Evolutionary conservation across 2,329 filamentous ascomycete species (phyloP), one percentile per base, ranked within the genome.

Genomic region (Huntiella moniliformis): DNA sequence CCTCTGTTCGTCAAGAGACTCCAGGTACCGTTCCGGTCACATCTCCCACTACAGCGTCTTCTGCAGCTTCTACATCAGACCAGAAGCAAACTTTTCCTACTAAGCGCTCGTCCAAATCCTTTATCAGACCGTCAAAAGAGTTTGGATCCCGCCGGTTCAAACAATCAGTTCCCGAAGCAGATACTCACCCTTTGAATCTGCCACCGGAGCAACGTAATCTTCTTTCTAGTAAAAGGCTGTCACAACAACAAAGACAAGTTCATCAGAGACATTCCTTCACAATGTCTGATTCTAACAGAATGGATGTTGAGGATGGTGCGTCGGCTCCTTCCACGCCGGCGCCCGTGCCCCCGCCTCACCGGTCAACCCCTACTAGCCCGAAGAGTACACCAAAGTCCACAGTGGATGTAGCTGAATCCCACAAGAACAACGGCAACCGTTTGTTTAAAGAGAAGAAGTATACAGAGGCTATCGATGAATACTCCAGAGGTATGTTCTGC

Each of bases 391-490:
- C 65, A 42, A 64, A 68, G 38, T 68, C 63, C 33, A 60, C 67
- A 17, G 61, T 64, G 37, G 82, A 88, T 45, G 84, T 95, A 58
- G 85, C 88, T 18, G 91, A 98, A 64, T 71, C 77, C 10, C 94
- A 80, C 73, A 98, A 98, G 69, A 75, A 82, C 55, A 76, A 83
- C 2, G 91, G 91, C 49, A 98, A 98, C 67, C 91, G 91, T 57
- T 88, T 84, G 58, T 98, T 95, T 73, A 96, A 95, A 67, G 83
- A 87, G 52, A 84, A 81, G 59, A 83, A 95, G 57, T 98, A 88
- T 61, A 66, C 70, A 50, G 80, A 82, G 58, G 88, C 91, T 17
- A 87, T 96, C 59, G 74, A 82, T 54, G 85, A 95, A 62, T 98
- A 96, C 62, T 84, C 82, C 54, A 94, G 93, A 74, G 88, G 88